Base-by-base conservation (phyloP, 768 basidiomycete species). In the Russula ochroleuca region DNA sequence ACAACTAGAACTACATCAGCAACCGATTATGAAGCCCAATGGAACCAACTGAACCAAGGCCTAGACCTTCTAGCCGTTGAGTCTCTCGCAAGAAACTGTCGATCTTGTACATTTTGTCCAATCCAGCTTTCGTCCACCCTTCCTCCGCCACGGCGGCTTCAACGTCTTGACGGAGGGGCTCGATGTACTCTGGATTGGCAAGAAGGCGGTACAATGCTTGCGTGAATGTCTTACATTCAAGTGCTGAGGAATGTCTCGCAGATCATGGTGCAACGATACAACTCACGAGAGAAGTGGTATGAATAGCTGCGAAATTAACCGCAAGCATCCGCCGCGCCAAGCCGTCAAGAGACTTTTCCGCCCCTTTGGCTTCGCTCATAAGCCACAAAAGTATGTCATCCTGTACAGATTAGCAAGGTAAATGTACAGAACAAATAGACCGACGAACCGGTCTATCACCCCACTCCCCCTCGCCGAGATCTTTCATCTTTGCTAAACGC, bases 361-460 rank as follows among this genome's bases (percentile, higher is more conserved):
- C 48, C 21, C 70, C 74, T 37, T 70, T 53, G 0, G 78, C 78
- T 14, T 71, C 70, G 41, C 77, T 78, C 47, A 82, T 69, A 6
- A 81, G 67, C 81, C 81, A 83, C 47, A 74, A 74, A 6, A 82
- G 73, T 38, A 79, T 67, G 65, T 83, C 80, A 57, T 78, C 78
- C 81, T 80, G 45, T 43, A 6, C 15, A 9, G 2, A 51, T 51
- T 11, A 51, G 49, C 49, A 50, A 50, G 28, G 17, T n/a, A 33
- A 10, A 33, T 17, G 19, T 8, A 10, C 7, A n/a, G 17, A 28
- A 19, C 9, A 19, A 11, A 35, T 9, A 8, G 11, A 8, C 19
- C 13, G n/a, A 66, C 69, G 15, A 51, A 73, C 72, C 9, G 72
- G 71, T 40, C 61, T 70, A 45, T 70, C 70, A 5, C 48, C 28